phyloP scores from a whole-genome alignment of 257 asterid species.

The Gentiana dahurica region DNA sequence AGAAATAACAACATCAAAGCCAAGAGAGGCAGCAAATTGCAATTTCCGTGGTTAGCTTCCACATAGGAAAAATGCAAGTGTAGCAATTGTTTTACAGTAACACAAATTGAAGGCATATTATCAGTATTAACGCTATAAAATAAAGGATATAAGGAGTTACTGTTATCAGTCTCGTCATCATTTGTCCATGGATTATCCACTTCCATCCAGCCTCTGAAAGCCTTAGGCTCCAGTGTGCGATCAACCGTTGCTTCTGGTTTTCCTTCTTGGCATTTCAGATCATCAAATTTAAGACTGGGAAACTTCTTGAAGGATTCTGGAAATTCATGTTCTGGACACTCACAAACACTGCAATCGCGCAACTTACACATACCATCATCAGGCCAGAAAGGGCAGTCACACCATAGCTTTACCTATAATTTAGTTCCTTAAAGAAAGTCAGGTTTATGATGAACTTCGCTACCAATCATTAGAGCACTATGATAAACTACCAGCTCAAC shows the following conservation, averaged over 20 bases:
- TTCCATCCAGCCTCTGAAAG: constrained; percentile 54
- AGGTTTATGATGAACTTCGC: background rate
- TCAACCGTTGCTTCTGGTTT: constrained; percentile 54
- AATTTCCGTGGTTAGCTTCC: too few species aligned
- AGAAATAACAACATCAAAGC: too few species aligned
- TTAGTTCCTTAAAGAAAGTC: background rate
- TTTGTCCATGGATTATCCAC: constrained; percentile 67
- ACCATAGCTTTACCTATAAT: constrained; percentile 51
- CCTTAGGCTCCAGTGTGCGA: constrained; percentile 46
- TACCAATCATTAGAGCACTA: background rate
- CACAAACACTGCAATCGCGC: constrained; percentile 59
- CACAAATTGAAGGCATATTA: too few species aligned
- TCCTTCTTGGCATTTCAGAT: constrained; percentile 43
- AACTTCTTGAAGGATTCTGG: constrained; percentile 38
- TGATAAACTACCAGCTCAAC: too few species aligned
- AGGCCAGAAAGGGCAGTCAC: constrained; percentile 75
- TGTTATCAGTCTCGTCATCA: constrained; percentile 59
- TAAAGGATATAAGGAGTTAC: constrained; percentile 14
- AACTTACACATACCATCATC: constrained; percentile 53
- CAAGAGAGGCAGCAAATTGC: too few species aligned
- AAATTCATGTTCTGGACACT: constrained; percentile 61
- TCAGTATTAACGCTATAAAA: too few species aligned
- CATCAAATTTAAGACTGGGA: constrained; percentile 23
- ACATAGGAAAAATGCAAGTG: too few species aligned
- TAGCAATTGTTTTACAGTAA: too few species aligned